Base-by-base conservation (phyloP, 768 basidiomycete species). In the Multifurca ochricompacta region DNA sequence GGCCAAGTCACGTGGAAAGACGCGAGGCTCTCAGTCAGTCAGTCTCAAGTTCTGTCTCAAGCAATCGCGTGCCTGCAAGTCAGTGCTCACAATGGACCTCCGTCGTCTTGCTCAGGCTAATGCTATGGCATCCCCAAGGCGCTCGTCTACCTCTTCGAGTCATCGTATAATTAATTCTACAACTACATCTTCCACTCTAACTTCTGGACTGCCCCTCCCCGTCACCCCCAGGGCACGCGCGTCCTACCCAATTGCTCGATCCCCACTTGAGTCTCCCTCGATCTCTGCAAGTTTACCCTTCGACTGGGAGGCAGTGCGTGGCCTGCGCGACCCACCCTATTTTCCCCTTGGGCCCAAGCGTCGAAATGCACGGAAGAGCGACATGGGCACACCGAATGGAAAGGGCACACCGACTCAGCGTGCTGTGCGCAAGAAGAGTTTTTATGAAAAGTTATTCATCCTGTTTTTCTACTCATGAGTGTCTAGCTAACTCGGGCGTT, bases 221-320 rank as follows among this genome's bases (percentile, higher is more conserved):
- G 77, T 76, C 14, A 75, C 74, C 3, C 70, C 77, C 65, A 66
- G 70, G 66, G 59, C 69, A 13, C 77, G 79, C 30, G 73, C 64
- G 7, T 62, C 66, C 40, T 83, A 62, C 74, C 77, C 59, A 62
- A 74, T 62, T 68, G 81, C 66, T 73, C 52, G 82, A 37, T 85
- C 78, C 9, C 87, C 78, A 3, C 80, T 78, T 32, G 69, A 77
- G 2, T 82, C 84, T 0, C 82, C 86, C 4, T 91, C 89, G 3
- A 74, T 86, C 43, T 87, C 88, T 5, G 83, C 85, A 1, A 83
- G 85, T 6, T 68, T 76, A 8, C 85, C 89, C 1, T 92, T 92
- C 63, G 89, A 92, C 70, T 91, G 90, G 90, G 84, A 87, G 28
- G 89, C 90, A 0, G 90, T 82, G 11, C 75, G 84, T n/a, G 75